A percentile compares a stretch with the other conserved stretches of the same genome.
phyloP scores from a whole-genome alignment of 768 basidiomycete species.

The Mycena epipterygia region DNA sequence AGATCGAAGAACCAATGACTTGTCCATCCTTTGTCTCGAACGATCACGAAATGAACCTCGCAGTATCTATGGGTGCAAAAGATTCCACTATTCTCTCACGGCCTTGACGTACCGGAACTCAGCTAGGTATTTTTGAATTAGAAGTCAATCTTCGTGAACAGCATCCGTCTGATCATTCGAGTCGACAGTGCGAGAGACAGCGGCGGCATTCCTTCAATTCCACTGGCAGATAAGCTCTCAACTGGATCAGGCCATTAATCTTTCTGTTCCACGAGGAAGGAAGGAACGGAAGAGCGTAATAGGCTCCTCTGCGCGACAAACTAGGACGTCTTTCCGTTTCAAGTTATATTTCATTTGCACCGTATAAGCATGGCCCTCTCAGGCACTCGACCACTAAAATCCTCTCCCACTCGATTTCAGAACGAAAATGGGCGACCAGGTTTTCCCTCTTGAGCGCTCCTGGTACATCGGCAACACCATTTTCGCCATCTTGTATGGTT shows the following conservation, averaged over 20 bases:
- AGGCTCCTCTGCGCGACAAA: background rate
- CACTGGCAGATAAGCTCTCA: background rate
- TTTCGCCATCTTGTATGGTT: conserved; percentile 28
- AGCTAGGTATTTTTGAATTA: background rate
- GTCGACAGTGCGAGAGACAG: background rate
- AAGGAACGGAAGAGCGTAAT: background rate
- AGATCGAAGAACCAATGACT: too few species aligned
- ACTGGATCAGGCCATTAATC: background rate
- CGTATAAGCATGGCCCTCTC: conserved; percentile 2
- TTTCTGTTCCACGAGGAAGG: background rate
- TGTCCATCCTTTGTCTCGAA: too few species aligned
- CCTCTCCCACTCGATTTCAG: background rate
- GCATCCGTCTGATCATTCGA: conserved; percentile 3
- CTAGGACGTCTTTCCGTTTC: conserved; percentile 13
- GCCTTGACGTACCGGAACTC: background rate
- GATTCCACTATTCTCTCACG: background rate
- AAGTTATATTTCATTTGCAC: conserved; percentile 20
- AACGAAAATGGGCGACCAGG: conserved; percentile 19
- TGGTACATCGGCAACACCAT: conserved; percentile 28
- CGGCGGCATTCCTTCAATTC: background rate
- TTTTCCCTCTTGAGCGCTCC: conserved; percentile 11
- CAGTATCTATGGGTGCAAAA: background rate
- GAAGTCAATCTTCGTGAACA: background rate
- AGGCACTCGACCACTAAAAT: background rate
- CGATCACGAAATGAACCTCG: background rate